phyloP scores from a whole-genome alignment of 495 filamentous ascomycete genomes.

The Talaromyces borbonicus region DNA sequence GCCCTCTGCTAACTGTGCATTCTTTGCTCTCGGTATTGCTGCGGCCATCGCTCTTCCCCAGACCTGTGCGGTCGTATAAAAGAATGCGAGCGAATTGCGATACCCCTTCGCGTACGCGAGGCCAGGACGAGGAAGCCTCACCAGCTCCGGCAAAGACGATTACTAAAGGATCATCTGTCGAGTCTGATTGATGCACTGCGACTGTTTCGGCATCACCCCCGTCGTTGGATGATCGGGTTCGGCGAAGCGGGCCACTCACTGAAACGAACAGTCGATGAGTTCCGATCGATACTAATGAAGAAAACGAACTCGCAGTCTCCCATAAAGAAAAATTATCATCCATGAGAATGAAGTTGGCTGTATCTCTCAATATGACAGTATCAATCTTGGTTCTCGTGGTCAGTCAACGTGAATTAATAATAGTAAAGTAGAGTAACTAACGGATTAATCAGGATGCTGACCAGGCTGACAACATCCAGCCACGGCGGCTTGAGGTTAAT shows the following conservation, averaged over 20 bases:
- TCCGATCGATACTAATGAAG: slow-evolving; percentile 18
- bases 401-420: too few species aligned
- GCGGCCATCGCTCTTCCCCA: slow-evolving; percentile 25
- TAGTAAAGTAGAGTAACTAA: too few species aligned
- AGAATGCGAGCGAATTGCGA: slow-evolving; percentile 20
- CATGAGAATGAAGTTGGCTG: too few species aligned
- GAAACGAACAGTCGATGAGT: slow-evolving; percentile 27
- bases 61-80: slow-evolving; percentile 34
- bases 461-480: too few species aligned
- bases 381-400: too few species aligned
- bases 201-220: neutral
- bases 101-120: slow-evolving; percentile 25
- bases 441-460: too few species aligned
- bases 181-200: too few species aligned
- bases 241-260: slow-evolving; percentile 15
- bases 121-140: slow-evolving; percentile 33
- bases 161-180: slow-evolving; percentile 20
- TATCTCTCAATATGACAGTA: too few species aligned
- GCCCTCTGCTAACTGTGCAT: neutral
- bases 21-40: neutral
- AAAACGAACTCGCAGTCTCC: neutral
- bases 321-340: neutral
- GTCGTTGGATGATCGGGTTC: neutral
- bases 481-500: too few species aligned
- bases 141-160: slow-evolving; percentile 38